A percentile compares a stretch with the other conserved stretches of the same genome.
Conservation (phyloP, 2,329 filamentous ascomycete genomes). For the Fusarium mundagurra region DNA sequence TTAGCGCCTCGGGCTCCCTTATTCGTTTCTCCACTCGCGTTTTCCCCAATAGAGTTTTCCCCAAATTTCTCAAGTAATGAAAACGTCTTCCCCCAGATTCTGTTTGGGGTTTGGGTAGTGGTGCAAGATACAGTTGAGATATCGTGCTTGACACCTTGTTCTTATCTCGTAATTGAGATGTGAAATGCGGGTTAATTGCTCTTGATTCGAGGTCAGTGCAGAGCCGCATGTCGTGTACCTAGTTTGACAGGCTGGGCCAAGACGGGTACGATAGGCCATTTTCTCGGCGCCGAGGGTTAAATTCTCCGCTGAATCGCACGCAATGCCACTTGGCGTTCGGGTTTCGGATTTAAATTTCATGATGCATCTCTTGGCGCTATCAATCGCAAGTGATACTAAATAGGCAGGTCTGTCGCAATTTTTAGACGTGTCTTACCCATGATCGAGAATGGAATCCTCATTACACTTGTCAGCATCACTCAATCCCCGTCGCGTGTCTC, state of each 20-base stretch:
- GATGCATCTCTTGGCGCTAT: not conserved
- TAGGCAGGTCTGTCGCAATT: constrained; percentile 15
- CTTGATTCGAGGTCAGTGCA: not conserved
- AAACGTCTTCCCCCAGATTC: constrained; percentile 30
- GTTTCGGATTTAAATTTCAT: not conserved
- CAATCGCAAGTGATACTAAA: not conserved
- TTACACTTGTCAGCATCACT: constrained; percentile 2
- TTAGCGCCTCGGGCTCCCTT: constrained; percentile 15
- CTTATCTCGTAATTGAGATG: constrained; percentile 2
- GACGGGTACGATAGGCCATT: constrained; percentile 2
- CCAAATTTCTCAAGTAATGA: constrained; percentile 20
- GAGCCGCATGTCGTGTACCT: constrained; percentile 11
- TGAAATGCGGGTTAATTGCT: not conserved
- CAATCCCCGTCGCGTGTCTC: not conserved
- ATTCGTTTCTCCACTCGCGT: not conserved
- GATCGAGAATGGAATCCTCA: not conserved
- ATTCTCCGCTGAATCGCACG: constrained; percentile 12
- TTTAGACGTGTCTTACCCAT: not conserved
- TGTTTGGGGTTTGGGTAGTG: not conserved
- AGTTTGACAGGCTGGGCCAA: not conserved
- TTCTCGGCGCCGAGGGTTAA: not conserved
- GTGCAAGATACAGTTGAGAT: constrained; percentile 14
- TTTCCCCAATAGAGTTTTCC: not conserved
- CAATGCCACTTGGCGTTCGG: constrained; percentile 7
- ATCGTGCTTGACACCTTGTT: constrained; percentile 20